Evolutionary conservation across 73 alveolate genomes (phyloP).

Genomic region (Paramecium pentaurelia): DNA sequence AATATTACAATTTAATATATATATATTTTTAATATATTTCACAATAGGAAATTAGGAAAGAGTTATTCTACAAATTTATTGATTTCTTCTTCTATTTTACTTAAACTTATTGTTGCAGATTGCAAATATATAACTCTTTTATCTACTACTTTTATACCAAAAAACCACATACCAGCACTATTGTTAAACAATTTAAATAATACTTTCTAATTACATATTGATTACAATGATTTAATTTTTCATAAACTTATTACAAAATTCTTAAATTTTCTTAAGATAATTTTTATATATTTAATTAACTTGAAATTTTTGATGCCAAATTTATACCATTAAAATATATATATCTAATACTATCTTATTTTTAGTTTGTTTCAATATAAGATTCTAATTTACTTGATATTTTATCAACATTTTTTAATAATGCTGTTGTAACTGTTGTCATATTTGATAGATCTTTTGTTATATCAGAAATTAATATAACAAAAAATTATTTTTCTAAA

Average conservation of each 20-base stretch:
- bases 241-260: background rate
- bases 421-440: background rate
- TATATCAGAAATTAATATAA: background rate
- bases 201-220: background rate
- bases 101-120: background rate
- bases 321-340: slow-evolving; percentile 43
- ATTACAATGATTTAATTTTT: background rate
- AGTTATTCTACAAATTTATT: background rate
- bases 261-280: background rate
- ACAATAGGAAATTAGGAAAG: background rate
- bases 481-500: background rate
- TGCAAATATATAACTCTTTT: background rate
- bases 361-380: background rate
- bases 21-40: background rate
- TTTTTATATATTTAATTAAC: background rate
- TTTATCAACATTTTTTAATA: background rate
- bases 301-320: background rate
- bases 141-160: background rate
- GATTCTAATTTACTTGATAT: background rate
- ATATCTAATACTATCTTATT: background rate
- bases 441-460: background rate
- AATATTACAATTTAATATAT: background rate
- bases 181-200: background rate
- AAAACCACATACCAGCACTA: slow-evolving; percentile 21
- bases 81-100: slow-evolving; percentile 24